Evolutionary conservation across 345 rosid genomes (phyloP).

Genomic region (Sonneratia alba): DNA sequence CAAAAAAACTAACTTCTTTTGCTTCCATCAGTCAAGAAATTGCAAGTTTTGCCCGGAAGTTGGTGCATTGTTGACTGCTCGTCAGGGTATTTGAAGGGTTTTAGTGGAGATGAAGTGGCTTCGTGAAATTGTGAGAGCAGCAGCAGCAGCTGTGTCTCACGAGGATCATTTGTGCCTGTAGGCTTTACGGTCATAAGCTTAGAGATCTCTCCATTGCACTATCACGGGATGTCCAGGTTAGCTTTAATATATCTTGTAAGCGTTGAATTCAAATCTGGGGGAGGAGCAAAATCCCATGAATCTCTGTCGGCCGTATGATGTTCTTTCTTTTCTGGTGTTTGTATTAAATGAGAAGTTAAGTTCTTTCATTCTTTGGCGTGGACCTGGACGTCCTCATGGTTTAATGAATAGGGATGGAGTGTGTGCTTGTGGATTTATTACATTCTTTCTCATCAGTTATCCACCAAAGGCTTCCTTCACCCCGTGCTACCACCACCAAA

Average conservation of each 20-base stretch:
- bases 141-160: slow-evolving; percentile 84
- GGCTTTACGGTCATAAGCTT: background rate
- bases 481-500: slow-evolving; percentile 11
- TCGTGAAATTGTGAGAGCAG: background rate
- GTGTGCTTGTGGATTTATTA: slow-evolving; percentile 1
- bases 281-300: background rate
- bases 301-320: background rate
- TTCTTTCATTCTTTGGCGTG: background rate
- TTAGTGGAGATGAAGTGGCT: slow-evolving; percentile 20
- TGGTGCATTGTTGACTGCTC: background rate
- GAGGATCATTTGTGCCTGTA: slow-evolving; percentile 52
- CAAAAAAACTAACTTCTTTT: background rate
- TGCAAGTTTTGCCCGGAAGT: background rate
- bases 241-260: too few relatives aligned
- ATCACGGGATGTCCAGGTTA: background rate
- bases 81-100: slow-evolving; percentile 43
- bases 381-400: background rate
- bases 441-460: background rate
- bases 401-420: background rate
- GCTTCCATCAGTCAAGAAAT: background rate
- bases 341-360: background rate
- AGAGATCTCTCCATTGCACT: background rate
- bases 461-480: slow-evolving; percentile 11
- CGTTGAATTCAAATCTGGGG: background rate
- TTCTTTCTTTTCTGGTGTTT: background rate